phyloP scores from a whole-genome alignment of 352 stramenopile genomes.

The Globisporangium acanthophoron region DNA sequence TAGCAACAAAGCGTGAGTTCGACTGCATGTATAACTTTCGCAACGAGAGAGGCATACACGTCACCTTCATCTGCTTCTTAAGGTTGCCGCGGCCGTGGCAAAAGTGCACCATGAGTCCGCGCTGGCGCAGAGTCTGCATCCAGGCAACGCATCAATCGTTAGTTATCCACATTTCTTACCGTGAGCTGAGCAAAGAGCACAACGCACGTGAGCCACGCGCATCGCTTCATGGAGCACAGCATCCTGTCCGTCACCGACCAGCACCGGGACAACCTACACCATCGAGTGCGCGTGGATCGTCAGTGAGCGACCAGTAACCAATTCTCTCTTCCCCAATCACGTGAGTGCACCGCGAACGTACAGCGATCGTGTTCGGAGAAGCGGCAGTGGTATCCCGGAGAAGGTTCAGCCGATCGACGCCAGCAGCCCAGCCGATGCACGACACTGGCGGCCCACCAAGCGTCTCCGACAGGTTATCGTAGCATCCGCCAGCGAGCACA shows the following conservation, averaged over 20 bases:
- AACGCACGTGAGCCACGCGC: conserved; percentile 45
- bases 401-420: conserved; percentile 71
- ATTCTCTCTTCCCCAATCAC: background rate
- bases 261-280: conserved; percentile 59
- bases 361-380: conserved; percentile 36
- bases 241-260: conserved; percentile 34
- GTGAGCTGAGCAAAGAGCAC: background rate
- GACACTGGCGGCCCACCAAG: conserved; percentile 51
- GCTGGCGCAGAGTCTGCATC: conserved; percentile 41
- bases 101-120: conserved; percentile 72
- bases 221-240: conserved; percentile 57
- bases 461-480: conserved; percentile 66
- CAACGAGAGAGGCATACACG: background rate
- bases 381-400: conserved; percentile 32
- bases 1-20: background rate
- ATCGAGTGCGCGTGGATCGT: no score
- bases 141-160: background rate
- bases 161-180: background rate
- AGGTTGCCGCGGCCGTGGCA: conserved; percentile 72
- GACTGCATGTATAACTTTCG: background rate
- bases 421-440: conserved; percentile 83
- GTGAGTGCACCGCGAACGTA: conserved; percentile 9
- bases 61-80: conserved; percentile 88
- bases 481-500: conserved; percentile 80
- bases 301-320: background rate